These are phyloP conservation scores for Vigna trinervia DNA, from an alignment of 306 rosid species.

Conservation along the genomic window DNA sequence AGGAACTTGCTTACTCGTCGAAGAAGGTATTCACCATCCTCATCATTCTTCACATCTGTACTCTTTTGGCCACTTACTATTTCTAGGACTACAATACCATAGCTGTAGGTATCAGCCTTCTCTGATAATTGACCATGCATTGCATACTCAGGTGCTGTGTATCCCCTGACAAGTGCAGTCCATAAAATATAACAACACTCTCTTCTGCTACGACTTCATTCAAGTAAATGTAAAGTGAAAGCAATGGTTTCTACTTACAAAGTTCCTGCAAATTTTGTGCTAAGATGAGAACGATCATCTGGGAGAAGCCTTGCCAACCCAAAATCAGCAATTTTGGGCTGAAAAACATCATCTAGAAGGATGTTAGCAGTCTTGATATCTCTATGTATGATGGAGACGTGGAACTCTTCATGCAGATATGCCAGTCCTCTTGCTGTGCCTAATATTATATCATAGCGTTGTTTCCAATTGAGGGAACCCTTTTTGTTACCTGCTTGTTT, in stretches of 20 bases:
- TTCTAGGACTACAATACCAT: constrained; percentile 72
- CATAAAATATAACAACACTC: neutral
- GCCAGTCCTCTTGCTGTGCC: constrained; percentile 75
- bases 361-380: constrained; percentile 62
- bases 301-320: constrained; percentile 73
- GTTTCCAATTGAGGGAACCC: constrained; percentile 71
- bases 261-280: constrained; percentile 77
- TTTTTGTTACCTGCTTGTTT: constrained; percentile 49
- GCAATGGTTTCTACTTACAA: constrained; percentile 53
- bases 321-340: constrained; percentile 70
- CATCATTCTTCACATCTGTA: constrained; percentile 45
- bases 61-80: constrained; percentile 67
- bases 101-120: constrained; percentile 72
- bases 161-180: constrained; percentile 52
- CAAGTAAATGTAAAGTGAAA: constrained; percentile 9
- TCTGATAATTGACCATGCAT: constrained; percentile 75
- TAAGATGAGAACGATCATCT: constrained; percentile 61
- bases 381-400: constrained; percentile 66
- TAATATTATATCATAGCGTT: constrained; percentile 56
- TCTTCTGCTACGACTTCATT: neutral
- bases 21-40: constrained; percentile 64
- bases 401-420: constrained; percentile 72
- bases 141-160: constrained; percentile 80
- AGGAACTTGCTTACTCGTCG: constrained; percentile 55
- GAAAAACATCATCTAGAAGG: constrained; percentile 63